Evolutionary conservation across 2,329 filamentous ascomycete genomes (phyloP).

Genomic region (Fusarium continuum): DNA sequence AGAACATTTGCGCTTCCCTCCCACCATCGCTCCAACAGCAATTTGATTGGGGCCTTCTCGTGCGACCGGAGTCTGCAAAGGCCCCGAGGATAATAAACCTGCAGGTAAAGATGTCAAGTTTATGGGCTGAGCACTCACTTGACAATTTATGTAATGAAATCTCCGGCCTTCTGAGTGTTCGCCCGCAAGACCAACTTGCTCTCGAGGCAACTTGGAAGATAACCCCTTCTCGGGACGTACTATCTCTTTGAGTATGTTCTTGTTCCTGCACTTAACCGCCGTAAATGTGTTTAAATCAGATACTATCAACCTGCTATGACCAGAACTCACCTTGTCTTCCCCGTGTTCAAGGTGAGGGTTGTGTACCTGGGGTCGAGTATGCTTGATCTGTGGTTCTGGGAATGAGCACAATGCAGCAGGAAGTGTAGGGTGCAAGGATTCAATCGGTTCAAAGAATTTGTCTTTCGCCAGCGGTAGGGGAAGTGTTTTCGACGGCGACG

Average conservation of each 20-base stretch:
- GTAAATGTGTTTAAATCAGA: neutral
- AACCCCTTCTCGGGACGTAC: neutral
- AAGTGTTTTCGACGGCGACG: neutral
- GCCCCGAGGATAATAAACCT: neutral
- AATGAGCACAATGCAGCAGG: neutral
- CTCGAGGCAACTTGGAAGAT: neutral
- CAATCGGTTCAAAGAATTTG: neutral
- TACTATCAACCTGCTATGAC: neutral
- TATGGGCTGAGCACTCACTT: neutral
- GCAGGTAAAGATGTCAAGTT: neutral
- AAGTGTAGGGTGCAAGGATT: neutral
- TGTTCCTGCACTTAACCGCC: neutral
- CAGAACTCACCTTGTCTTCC: no score
- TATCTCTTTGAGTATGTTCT: neutral
- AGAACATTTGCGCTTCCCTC: constrained; percentile 12
- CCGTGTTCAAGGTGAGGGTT: neutral
- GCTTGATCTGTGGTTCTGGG: neutral
- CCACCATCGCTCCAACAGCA: neutral
- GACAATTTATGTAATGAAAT: neutral
- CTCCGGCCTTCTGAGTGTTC: neutral
- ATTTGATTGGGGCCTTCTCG: neutral
- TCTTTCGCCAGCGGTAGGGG: constrained; percentile 2
- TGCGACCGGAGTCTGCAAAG: neutral
- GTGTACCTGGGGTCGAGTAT: neutral
- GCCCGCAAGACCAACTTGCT: neutral